Conservation (phyloP, 2,329 filamentous ascomycete genomes). For the Penicillium digitatum region DNA sequence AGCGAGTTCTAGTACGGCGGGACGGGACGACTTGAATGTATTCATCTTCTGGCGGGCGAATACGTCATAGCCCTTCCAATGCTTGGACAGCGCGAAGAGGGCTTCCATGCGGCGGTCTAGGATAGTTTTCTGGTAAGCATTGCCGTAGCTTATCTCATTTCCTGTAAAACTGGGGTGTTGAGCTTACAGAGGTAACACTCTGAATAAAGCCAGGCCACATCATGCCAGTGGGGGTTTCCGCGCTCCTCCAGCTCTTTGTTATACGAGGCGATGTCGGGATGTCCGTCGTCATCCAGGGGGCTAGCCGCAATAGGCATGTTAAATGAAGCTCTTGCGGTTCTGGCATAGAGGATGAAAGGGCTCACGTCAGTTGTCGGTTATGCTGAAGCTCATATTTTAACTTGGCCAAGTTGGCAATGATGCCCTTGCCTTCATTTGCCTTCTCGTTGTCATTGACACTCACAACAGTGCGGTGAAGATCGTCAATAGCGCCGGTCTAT, state of each 20-base stretch:
- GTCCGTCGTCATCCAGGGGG: conserved; percentile 71
- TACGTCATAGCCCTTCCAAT: conserved; percentile 89
- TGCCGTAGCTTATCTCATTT: neutral
- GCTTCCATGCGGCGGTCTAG: conserved; percentile 69
- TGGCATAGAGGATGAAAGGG: neutral
- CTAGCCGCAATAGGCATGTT: conserved; percentile 39
- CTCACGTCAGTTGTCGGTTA: conserved; percentile 14
- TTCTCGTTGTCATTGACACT: conserved; percentile 55
- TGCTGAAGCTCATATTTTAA: conserved; percentile 97
- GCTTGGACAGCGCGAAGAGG: conserved; percentile 68
- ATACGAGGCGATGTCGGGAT: conserved; percentile 71
- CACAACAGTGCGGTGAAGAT: conserved; percentile 66
- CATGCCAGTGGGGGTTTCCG: conserved; percentile 73
- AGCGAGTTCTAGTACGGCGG: conserved; percentile 78
- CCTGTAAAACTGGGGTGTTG: neutral
- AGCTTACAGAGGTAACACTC: conserved; percentile 80
- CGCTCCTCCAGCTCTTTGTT: conserved; percentile 78
- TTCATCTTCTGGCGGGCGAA: conserved; percentile 86
- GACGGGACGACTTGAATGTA: conserved; percentile 86
- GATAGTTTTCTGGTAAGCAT: conserved; percentile 20
- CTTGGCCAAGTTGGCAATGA: conserved; percentile 71
- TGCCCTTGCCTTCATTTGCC: conserved; percentile 75
- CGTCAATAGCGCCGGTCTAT: conserved; percentile 88
- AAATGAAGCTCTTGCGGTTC: neutral
- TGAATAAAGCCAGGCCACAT: conserved; percentile 79